Base-by-base conservation (phyloP, 225 moss, liverwort and hornwort species). In the Pleurozium schreberi region DNA sequence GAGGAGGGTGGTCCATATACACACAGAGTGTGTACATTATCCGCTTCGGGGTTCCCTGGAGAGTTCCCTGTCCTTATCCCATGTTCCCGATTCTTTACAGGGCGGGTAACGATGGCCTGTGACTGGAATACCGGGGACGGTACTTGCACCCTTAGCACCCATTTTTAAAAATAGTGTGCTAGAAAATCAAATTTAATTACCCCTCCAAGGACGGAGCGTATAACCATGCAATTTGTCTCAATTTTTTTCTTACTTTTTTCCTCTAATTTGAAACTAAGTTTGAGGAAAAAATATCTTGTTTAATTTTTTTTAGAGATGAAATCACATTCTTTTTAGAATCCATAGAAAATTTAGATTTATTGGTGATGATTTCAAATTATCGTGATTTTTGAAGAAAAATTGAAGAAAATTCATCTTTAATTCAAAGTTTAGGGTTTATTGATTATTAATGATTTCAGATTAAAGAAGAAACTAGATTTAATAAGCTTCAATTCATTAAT, bases 21-120 rank as follows among this genome's bases (percentile, higher is more conserved):
- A 53, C 87, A 66, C 36, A 16, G 86, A 67, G 40, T 11, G 81
- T 86, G 9, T 38, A 81, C 86, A 92, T 92, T 91, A 92, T 92
- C 89, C 89, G 87, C 89, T 87, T 76, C 75, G 38, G 14, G 52
- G 88, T 86, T 90, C 90, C 88, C 90, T 12, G n/a, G 23, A 2
- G 49, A 68, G 89, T 89, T 89, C 87, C 84, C 5, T 50, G 42
- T 53, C 87, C 85, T 69, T 80, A 71, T 85, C 61, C 36, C n/a
- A 6, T 85, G 89, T 84, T 84, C 84, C 66, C 88, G 50, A 49
- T 6, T 15, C 1, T 60, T 81, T 81, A 14, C 61, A 49, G 57
- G 26, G 53, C 66, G 2, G 66, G 57, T 34, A 16, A 4, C 14
- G 38, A 27, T 38, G 36, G 47, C 4, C 11, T 8, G 22, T 23